These are phyloP conservation scores for Kwoniella heveanensis DNA, from an alignment of 768 basidiomycete genomes.

Conservation along the genomic window DNA sequence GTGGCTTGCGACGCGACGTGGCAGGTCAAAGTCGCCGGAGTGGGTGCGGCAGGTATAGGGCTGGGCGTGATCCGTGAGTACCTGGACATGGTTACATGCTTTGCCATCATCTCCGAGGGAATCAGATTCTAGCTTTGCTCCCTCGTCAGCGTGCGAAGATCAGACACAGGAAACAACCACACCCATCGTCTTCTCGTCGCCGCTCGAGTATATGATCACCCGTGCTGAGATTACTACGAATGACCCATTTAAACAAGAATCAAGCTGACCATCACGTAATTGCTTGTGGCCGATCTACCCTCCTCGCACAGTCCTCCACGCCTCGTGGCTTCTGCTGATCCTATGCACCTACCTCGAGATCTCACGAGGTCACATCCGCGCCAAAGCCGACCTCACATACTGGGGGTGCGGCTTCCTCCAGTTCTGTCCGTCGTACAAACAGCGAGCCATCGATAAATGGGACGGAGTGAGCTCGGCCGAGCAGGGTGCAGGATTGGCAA, in stretches of 20 bases:
- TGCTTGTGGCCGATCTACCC: background rate
- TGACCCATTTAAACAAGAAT: too few relatives aligned
- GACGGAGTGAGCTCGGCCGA: background rate
- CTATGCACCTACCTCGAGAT: conserved; percentile 6
- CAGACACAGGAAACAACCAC: too few relatives aligned
- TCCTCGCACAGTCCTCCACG: conserved; percentile 12
- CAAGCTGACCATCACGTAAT: background rate
- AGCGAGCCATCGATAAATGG: conserved; percentile 15
- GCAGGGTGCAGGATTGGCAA: background rate
- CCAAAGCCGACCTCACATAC: conserved; percentile 4
- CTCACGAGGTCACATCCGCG: conserved; percentile 6
- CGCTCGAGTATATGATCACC: too few relatives aligned
- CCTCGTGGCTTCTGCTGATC: conserved; percentile 9
- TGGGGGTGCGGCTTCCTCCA: conserved; percentile 12
- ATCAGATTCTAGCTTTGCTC: too few relatives aligned
- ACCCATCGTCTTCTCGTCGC: too few relatives aligned
- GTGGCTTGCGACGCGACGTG: conserved; percentile 8
- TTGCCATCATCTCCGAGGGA: too few relatives aligned
- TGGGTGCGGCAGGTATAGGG: conserved; percentile 4
- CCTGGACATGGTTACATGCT: background rate
- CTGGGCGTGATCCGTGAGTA: conserved; percentile 20
- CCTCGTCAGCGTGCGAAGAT: too few relatives aligned
- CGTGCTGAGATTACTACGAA: too few relatives aligned
- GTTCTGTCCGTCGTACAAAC: background rate
- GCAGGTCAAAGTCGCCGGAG: conserved; percentile 10